Conservation (phyloP, 345 rosid species). For the Eucalyptus camaldulensis region DNA sequence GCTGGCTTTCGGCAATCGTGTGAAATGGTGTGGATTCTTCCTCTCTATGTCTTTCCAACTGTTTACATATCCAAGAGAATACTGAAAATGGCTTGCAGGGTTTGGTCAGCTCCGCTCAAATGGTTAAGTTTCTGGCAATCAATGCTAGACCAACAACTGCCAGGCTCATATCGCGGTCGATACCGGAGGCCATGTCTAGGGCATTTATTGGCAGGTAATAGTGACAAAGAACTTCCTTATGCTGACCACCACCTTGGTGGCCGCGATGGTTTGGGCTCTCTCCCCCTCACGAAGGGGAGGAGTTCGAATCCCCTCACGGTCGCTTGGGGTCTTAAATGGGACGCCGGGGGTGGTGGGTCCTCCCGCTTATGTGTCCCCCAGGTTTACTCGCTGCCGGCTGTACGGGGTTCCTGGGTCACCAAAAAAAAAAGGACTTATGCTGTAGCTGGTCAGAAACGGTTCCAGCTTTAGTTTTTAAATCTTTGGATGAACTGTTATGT, state of each 20-base stretch:
- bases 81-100: slow-evolving; percentile 40
- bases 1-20: slow-evolving; percentile 96
- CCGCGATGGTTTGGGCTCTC: too few relatives aligned
- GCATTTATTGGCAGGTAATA: slow-evolving; percentile 96
- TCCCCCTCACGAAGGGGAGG: too few relatives aligned
- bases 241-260: neutral
- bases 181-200: slow-evolving; percentile 80
- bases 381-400: too few relatives aligned
- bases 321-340: too few relatives aligned
- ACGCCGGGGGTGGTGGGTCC: too few relatives aligned
- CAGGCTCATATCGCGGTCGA: slow-evolving; percentile 73
- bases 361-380: too few relatives aligned
- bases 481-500: neutral
- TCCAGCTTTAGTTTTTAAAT: neutral
- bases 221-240: neutral
- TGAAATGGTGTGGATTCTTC: slow-evolving; percentile 55
- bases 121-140: slow-evolving; percentile 81
- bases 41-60: neutral
- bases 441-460: neutral
- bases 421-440: neutral
- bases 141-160: slow-evolving; percentile 92
- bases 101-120: slow-evolving; percentile 94
- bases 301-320: too few relatives aligned
- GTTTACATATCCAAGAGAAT: neutral
- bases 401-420: too few relatives aligned